A percentile compares a stretch with the other conserved stretches of the same genome.
Evolutionary conservation across 805 yeast genomes (phyloP).

Genomic region (Metschnikowia henanensis): DNA sequence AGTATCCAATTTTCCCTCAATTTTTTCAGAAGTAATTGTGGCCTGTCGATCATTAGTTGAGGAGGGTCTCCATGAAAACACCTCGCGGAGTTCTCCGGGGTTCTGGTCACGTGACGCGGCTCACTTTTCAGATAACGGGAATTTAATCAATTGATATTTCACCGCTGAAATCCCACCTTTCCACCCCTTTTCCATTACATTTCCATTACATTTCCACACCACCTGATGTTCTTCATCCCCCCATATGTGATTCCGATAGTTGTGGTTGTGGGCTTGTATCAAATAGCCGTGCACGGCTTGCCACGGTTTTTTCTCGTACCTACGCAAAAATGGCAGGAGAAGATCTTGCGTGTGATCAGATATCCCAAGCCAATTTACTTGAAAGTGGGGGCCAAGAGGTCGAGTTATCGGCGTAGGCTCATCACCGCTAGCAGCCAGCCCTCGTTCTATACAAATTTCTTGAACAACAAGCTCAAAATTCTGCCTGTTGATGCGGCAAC

Average conservation of each 20-base stretch:
- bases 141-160: too few relatives aligned
- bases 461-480: constrained; percentile 37
- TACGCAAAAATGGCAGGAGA: constrained; percentile 38
- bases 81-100: too few relatives aligned
- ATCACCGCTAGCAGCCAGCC: constrained; percentile 37
- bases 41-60: too few relatives aligned
- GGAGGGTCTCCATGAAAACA: too few relatives aligned
- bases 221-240: constrained; percentile 4
- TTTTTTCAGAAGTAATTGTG: too few relatives aligned
- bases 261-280: constrained; percentile 16
- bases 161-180: too few relatives aligned
- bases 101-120: too few relatives aligned
- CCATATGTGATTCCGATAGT: constrained; percentile 12
- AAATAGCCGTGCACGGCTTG: constrained; percentile 24
- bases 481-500: constrained; percentile 28
- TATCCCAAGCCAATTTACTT: constrained; percentile 37
- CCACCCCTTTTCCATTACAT: background rate
- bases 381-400: constrained; percentile 34
- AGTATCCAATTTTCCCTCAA: too few relatives aligned
- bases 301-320: constrained; percentile 40
- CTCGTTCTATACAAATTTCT: constrained; percentile 38
- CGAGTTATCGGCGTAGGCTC: constrained; percentile 40
- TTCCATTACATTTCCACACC: background rate
- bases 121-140: too few relatives aligned
- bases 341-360: constrained; percentile 31